Evolutionary conservation across 108 stramenopile species (phyloP), one percentile per base, ranked within the genome.

Genomic region (Aureococcus anophagefferens): DNA sequence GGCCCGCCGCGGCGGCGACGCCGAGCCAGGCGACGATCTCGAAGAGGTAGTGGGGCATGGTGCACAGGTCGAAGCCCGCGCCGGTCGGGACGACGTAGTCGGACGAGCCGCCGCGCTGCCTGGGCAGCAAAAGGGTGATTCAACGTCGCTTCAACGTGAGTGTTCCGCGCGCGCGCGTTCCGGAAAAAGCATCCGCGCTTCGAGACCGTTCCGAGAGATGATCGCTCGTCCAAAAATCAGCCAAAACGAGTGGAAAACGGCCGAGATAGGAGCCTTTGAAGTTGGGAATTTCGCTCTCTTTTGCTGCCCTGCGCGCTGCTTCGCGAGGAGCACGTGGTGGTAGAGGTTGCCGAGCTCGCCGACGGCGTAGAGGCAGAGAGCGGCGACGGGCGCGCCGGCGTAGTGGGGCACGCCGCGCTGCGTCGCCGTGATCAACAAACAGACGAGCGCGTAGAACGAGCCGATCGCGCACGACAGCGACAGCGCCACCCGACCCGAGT

Each of bases 21-120:
- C 88, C 88, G 33, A 86, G 69, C 88, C 88, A 89, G 7, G 73
- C 84, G 51, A 89, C 63, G 28, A 89, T 65, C 59, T 89, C 88
- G 75, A 85, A 89, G 29, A 86, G 68, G 70, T 87, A 89, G 68
- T 89, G 88, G 3, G 88, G 88, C 70, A 83, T 72, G 18, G 88
- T 84, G 31, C 81, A 80, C 66, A 69, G 84, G 29, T 75, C 65
- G 66, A 89, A 89, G 5, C 85, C 63, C 5, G 86, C 86, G n/a
- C 85, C 85, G 51, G 46, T 80, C 18, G 88, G 88, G 1, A 84
- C 79, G 17, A 79, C 66, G 70, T 89, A 87, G 59, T 83, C 79
- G 72, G 29, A 89, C 75, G 17, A 89, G 77, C 73, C 79, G 64
- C n/a, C n/a, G n/a, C n/a, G n/a, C n/a, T n/a, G n/a, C n/a, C n/a